Evolutionary conservation across 1,139 yeast genomes (phyloP).

Genomic region (Blastobotrys malaysiensis): DNA sequence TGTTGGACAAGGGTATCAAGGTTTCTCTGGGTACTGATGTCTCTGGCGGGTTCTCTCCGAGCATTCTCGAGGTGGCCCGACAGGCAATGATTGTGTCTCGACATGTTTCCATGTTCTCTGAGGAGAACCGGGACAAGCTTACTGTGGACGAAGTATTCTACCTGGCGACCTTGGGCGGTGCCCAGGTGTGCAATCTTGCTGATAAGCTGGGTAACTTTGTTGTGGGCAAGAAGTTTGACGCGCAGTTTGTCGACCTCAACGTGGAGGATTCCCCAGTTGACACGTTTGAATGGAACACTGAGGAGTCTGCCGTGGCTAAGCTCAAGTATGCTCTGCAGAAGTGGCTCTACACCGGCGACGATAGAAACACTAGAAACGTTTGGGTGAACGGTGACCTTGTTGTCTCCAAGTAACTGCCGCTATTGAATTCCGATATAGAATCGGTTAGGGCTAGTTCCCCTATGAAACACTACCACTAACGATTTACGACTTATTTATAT

Average conservation of each 20-base stretch:
- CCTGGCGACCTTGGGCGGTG: conserved; percentile 89
- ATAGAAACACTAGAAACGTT: conserved; percentile 72
- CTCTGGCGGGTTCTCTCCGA: conserved; percentile 85
- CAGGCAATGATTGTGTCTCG: conserved; percentile 81
- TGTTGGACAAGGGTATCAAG: conserved; percentile 60
- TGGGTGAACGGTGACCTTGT: conserved; percentile 67
- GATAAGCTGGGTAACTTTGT: conserved; percentile 63
- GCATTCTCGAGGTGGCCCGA: conserved; percentile 68
- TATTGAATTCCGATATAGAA: conserved; percentile 1
- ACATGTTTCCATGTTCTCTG: conserved; percentile 63
- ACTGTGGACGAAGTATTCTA: conserved; percentile 67
- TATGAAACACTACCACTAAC: neutral
- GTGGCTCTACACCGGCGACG: conserved; percentile 96
- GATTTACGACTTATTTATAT: neutral
- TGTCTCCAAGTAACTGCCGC: conserved; percentile 4
- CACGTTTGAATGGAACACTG: conserved; percentile 41
- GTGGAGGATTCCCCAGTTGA: conserved; percentile 56
- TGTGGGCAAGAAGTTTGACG: conserved; percentile 77
- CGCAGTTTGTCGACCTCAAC: conserved; percentile 65
- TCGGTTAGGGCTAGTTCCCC: neutral
- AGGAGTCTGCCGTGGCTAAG: conserved; percentile 41
- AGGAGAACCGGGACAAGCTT: conserved; percentile 44
- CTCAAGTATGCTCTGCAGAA: conserved; percentile 54
- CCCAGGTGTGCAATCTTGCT: conserved; percentile 61
- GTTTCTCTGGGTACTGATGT: conserved; percentile 89